Conservation (phyloP, 2,329 filamentous ascomycete genomes). For the Macroventuria anomochaeta region DNA sequence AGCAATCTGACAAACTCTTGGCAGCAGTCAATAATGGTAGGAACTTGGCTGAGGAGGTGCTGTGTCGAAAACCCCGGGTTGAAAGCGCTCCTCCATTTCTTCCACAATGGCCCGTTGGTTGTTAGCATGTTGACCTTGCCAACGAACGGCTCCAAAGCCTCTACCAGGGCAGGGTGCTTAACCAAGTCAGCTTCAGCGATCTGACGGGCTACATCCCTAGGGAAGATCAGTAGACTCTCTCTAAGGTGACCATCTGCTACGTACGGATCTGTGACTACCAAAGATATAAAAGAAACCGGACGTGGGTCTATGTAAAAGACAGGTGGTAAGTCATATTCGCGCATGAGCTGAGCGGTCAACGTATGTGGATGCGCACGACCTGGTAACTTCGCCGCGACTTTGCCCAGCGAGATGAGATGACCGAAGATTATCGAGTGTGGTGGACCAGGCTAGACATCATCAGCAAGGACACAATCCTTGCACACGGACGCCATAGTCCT, state of each 20-base stretch:
- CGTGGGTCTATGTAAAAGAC: conserved; percentile 51
- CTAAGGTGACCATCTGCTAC: not conserved
- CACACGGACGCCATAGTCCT: too few relatives aligned
- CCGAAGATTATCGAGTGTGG: conserved; percentile 48
- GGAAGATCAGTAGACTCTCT: not conserved
- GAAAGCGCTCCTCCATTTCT: conserved; percentile 53
- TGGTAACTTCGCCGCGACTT: conserved; percentile 43
- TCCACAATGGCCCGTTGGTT: conserved; percentile 51
- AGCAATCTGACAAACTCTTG: conserved; percentile 45
- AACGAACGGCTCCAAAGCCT: conserved; percentile 42
- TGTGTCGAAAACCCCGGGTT: conserved; percentile 51
- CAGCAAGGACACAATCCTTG: not conserved
- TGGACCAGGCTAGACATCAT: conserved; percentile 40
- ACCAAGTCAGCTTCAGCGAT: not conserved
- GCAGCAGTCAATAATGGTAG: conserved; percentile 47
- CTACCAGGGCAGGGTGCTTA: not conserved
- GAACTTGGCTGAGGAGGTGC: conserved; percentile 50
- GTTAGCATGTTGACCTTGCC: conserved; percentile 49
- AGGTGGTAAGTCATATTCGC: conserved; percentile 46
- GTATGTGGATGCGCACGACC: conserved; percentile 45
- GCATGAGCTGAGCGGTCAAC: conserved; percentile 7
- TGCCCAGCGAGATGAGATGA: conserved; percentile 44
- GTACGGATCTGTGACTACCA: not conserved
- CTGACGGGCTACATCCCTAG: not conserved
- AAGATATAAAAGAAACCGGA: not conserved